Conservation (phyloP, 2,329 filamentous ascomycete genomes). For the Aspergillus cejpii region DNA sequence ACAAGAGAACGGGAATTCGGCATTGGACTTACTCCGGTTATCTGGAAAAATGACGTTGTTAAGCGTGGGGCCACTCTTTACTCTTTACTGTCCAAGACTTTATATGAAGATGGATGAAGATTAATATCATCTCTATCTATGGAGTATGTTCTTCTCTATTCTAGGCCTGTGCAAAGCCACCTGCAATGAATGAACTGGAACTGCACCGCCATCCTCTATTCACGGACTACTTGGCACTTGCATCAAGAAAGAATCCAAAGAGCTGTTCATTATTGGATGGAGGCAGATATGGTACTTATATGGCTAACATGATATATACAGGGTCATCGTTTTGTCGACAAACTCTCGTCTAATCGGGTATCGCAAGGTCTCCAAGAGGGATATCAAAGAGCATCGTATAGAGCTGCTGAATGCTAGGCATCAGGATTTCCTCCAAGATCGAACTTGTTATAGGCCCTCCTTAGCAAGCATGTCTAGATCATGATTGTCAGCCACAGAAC, state of each 20-base stretch:
- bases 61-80: conserved; percentile 11
- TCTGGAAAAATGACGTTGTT: conserved; percentile 11
- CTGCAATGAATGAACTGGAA: conserved; percentile 6
- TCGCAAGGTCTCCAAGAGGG: conserved; percentile 4
- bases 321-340: background rate
- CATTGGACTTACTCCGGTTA: conserved; percentile 7
- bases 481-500: conserved; percentile 4
- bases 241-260: background rate
- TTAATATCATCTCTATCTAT: no score
- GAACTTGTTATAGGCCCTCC: conserved; percentile 46
- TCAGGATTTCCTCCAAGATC: conserved; percentile 12
- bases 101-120: no score
- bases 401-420: conserved; percentile 10
- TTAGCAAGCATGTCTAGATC: conserved; percentile 59
- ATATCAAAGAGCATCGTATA: background rate
- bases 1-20: conserved; percentile 4
- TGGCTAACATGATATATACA: background rate
- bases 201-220: conserved; percentile 16
- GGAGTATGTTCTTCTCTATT: background rate
- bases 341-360: conserved; percentile 3
- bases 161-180: conserved; percentile 2
- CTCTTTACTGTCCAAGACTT: no score
- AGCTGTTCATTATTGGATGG: background rate
- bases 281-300: background rate
- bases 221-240: background rate